Conservation (phyloP, 345 rosid genomes). For the Eucalyptus sp. region DNA sequence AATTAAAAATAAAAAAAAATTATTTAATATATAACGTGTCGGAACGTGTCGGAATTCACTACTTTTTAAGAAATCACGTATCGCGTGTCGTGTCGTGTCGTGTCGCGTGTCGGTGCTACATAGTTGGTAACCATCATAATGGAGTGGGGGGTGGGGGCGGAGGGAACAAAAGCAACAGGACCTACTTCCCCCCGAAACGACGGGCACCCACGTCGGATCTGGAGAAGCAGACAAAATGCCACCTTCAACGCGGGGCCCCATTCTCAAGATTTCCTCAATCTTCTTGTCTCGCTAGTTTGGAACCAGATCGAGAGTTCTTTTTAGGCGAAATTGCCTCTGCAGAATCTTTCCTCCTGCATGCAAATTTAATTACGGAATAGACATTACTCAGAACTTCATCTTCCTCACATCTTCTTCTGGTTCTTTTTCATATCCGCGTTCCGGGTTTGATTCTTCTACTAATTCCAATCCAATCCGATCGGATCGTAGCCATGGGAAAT, state of each 20-base stretch:
- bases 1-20: too few relatives aligned
- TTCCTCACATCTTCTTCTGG: neutral
- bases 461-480: neutral
- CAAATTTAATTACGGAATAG: neutral
- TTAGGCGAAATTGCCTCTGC: neutral
- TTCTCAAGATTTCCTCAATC: slow-evolving; percentile 64
- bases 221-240: slow-evolving; percentile 40
- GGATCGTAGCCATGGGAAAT: neutral
- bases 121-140: neutral
- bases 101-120: too few relatives aligned
- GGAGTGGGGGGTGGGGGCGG: neutral
- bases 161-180: slow-evolving; percentile 11
- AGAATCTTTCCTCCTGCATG: neutral
- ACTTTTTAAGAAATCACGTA: too few relatives aligned
- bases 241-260: slow-evolving; percentile 38
- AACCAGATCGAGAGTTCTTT: slow-evolving; percentile 1
- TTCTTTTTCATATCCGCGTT: neutral
- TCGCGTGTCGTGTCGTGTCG: too few relatives aligned
- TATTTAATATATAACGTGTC: too few relatives aligned
- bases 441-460: neutral
- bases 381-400: neutral
- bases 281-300: slow-evolving; percentile 44
- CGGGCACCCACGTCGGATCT: slow-evolving; percentile 68
- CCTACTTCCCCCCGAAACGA: slow-evolving; percentile 77
- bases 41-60: too few relatives aligned